Evolutionary conservation across 805 yeast genomes (phyloP).

Genomic region (Candida adriatica): DNA sequence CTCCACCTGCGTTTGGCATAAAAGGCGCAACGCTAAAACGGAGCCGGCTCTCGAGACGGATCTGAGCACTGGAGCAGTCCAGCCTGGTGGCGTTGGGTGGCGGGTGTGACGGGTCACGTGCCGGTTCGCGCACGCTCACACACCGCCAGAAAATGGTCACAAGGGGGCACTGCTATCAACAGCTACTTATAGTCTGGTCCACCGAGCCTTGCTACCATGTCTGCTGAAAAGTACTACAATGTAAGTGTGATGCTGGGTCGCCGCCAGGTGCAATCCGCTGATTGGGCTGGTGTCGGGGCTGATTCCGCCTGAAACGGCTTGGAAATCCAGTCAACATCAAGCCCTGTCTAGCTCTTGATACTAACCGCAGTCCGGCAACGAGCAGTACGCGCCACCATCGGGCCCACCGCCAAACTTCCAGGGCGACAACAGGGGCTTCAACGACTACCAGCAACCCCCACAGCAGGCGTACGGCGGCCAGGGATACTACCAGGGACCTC

Average conservation of each 20-base stretch:
- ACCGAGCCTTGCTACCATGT: slow-evolving; percentile 11
- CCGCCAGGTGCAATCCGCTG: too few relatives aligned
- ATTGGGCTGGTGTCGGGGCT: too few relatives aligned
- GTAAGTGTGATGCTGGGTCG: slow-evolving; percentile 5
- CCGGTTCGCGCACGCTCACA: too few relatives aligned
- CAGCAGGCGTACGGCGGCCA: slow-evolving; percentile 14
- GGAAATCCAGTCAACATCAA: too few relatives aligned
- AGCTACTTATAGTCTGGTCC: not conserved
- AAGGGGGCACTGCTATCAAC: slow-evolving; percentile 1
- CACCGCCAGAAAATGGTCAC: not conserved
- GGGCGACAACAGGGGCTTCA: slow-evolving; percentile 14
- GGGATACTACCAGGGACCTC: slow-evolving; percentile 30
- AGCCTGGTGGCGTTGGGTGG: too few relatives aligned
- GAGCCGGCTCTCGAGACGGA: too few relatives aligned
- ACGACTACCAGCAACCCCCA: slow-evolving; percentile 17
- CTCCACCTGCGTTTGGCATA: too few relatives aligned
- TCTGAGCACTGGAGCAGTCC: too few relatives aligned
- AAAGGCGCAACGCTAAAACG: too few relatives aligned
- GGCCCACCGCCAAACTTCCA: slow-evolving; percentile 12
- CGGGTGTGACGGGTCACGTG: too few relatives aligned
- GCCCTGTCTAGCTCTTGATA: too few relatives aligned
- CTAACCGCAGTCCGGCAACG: slow-evolving; percentile 1
- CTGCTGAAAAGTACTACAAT: slow-evolving; percentile 24
- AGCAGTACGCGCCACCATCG: slow-evolving; percentile 15
- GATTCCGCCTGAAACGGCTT: too few relatives aligned